These are phyloP conservation scores for Asterochloris sp. DNA, from an alignment of 139 green algal species.

Conservation along the genomic window DNA sequence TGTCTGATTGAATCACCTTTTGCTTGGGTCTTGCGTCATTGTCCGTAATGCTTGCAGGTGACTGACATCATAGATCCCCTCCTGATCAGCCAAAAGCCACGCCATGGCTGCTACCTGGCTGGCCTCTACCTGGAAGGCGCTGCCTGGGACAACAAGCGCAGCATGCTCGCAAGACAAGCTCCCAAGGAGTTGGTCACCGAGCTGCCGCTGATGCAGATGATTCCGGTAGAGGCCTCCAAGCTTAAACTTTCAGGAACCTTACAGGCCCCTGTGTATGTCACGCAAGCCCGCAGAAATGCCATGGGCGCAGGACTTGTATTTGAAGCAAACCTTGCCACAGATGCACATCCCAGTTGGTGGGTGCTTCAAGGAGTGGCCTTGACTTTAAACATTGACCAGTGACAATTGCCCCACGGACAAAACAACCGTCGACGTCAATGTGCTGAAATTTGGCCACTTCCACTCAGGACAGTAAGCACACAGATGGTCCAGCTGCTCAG, in stretches of 20 bases:
- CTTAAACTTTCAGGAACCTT: constrained; percentile 74
- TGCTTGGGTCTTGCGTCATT: no score
- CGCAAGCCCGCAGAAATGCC: constrained; percentile 72
- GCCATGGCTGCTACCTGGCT: constrained; percentile 69
- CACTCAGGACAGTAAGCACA: no score
- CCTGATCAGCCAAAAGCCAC: constrained; percentile 9
- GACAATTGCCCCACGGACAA: not conserved
- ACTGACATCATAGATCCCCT: not conserved
- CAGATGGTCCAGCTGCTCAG: no score
- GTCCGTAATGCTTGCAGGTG: no score
- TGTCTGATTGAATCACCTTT: not conserved
- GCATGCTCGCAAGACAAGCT: constrained; percentile 55
- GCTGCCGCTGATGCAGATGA: constrained; percentile 79
- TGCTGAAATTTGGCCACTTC: no score
- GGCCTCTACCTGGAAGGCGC: constrained; percentile 86
- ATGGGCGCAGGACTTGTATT: constrained; percentile 85
- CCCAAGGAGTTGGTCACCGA: constrained; percentile 77
- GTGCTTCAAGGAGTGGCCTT: constrained; percentile 81
- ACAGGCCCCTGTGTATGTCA: constrained; percentile 79
- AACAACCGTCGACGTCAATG: no score
- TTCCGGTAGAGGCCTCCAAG: constrained; percentile 78
- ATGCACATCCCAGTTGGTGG: constrained; percentile 78
- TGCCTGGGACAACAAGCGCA: constrained; percentile 60
- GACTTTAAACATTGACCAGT: constrained; percentile 62
- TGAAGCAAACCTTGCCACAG: constrained; percentile 71